Percentiles rank a stretch among this genome's conserved stretches.
Evolutionary conservation across 1,284 basidiomycete species (phyloP).

Genomic region (Pterula multifida): DNA sequence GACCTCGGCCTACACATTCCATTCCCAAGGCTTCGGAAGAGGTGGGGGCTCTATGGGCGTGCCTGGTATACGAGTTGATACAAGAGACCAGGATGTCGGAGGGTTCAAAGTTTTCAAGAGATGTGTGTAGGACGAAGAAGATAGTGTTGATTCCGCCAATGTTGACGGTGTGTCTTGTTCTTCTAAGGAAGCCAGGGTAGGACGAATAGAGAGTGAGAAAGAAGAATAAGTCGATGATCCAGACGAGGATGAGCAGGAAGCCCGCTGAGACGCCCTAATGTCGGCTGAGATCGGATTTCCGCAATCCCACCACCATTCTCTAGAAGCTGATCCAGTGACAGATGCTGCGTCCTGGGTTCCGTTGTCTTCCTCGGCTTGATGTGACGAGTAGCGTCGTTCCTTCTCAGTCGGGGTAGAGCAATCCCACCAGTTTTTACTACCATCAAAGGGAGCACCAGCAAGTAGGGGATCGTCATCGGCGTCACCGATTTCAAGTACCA

Average conservation of each 20-base stretch:
- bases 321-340: neutral
- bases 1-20: neutral
- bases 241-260: neutral
- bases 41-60: neutral
- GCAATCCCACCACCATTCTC: no score
- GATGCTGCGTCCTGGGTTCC: neutral
- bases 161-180: neutral
- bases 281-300: no score
- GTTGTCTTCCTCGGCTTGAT: no score
- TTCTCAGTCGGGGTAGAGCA: no score
- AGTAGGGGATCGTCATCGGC: no score
- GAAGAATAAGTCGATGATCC: neutral
- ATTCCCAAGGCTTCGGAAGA: neutral
- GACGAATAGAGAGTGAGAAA: neutral
- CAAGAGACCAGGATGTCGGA: neutral
- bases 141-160: neutral
- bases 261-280: no score
- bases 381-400: no score
- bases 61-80: neutral
- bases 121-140: neutral
- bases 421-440: no score
- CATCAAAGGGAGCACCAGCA: no score
- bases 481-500: no score
- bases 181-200: neutral
- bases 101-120: no score